Evolutionary conservation across 2,329 filamentous ascomycete species (phyloP), one percentile per base, ranked within the genome.

Genomic region (Juglanconis juglandina): DNA sequence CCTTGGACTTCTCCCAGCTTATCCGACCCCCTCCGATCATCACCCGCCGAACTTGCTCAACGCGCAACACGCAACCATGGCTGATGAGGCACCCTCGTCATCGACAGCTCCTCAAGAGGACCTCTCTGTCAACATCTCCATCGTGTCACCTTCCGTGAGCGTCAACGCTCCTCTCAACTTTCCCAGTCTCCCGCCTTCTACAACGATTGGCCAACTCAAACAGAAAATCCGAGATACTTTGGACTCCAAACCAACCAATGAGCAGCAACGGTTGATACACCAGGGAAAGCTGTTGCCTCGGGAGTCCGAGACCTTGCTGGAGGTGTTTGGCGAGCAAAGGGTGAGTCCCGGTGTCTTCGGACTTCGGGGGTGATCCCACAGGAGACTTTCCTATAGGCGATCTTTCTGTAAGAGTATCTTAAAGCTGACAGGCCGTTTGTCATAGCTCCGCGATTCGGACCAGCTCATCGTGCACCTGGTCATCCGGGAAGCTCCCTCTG

Each of bases 211-310:
- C 59, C 75, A 85, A 69, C 72, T 88, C 39, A 87, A 87, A 69
- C 79, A 80, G 48, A 82, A 75, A 68, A 85, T 88, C 60, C 81
- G 83, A 37, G 76, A 84, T 66, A 68, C 71, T 3, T 69, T 87
- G 47, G 72, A 77, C 32, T 70, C 79, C 49, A 80, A 77, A 55
- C 84, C 84, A 3, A 66, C 77, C 14, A 78, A 85, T 62, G 78
- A 84, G 39, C 77, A 80, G 39, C 83, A 87, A 69, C 78, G 85
- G 47, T 72, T 88, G 61, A 88, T 88, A 42, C 80, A 87, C 66
- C 77, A 81, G 47, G 86, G 86, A 1, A 80, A 84, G 41, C 76
- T 85, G 51, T 72, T 88, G 52, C 70, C 76, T 35, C 79, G 79
- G 53, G 83, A 87, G 42, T 72, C 73, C 10, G 82, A 86, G 60